Evolutionary conservation across 2,329 filamentous ascomycete species (phyloP), one percentile per base, ranked within the genome.

Genomic region (Paecilomyces variotii): DNA sequence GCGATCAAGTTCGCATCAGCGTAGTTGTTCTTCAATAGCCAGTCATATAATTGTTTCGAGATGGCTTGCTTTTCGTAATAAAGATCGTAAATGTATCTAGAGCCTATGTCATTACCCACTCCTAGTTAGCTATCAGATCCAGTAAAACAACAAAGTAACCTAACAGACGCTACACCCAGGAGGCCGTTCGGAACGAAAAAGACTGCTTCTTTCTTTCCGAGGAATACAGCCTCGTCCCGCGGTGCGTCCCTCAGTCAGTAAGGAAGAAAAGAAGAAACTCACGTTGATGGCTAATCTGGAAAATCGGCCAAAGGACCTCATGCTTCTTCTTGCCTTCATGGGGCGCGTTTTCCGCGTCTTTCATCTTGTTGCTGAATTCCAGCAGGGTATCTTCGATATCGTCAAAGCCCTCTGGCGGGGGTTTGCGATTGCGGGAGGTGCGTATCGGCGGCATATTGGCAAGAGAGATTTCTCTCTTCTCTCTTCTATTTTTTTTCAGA

Each of bases 61-160:
- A 99, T 97, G 56, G 93, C 93, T 77, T 97, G 90, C 78, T 97
- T 96, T 75, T 95, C 88, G 77, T 97, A 99, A 79, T 97, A 97
- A 54, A 99, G 82, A 71, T 97, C 94, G 79, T 97, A 99, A 63
- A 99, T 88, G 77, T 99, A 99, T 70, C 91, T 86, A 62, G 84
- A 87, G 51, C 83, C 83, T 84, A 53, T 45, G 50, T 53, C 50
- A 54, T 53, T 32, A 52, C 12, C 9, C 2, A 12, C 4, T n/a
- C 24, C 12, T 28, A 54, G 57, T 63, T 56, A 62, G 57, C 50
- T 10, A 53, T 54, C 59, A 53, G 28, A 56, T 55, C 27, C 24
- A 53, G 19, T 50, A n/a, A 14, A 39, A 25, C 10, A 26, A 25
- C 53, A 28, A 35, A n/a, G 30, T 28, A 28, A 11, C 53, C 34